A percentile compares a stretch with the other conserved stretches of the same genome.
Evolutionary conservation across 495 filamentous ascomycete genomes (phyloP).

Genomic region (Aspergillus steynii): DNA sequence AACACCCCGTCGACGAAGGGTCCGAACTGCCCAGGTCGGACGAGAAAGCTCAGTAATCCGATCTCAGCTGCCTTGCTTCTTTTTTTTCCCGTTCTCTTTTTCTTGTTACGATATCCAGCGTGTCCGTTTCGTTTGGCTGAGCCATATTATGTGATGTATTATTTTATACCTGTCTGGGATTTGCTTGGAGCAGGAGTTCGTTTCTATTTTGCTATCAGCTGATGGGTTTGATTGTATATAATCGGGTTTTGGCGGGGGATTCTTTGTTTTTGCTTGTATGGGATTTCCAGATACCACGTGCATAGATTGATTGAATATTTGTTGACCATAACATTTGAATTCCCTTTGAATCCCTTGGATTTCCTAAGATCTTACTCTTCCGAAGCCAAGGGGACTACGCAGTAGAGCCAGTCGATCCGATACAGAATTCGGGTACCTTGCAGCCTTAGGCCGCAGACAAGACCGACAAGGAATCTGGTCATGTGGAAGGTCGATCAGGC

Average conservation of each 20-base stretch:
- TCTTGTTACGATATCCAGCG: slow-evolving; percentile 27
- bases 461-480: too few species aligned
- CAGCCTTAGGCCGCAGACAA: too few species aligned
- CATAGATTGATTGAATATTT: slow-evolving; percentile 15
- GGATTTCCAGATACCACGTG: slow-evolving; percentile 12
- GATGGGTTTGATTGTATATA: slow-evolving; percentile 16
- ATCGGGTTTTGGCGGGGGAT: slow-evolving; percentile 5
- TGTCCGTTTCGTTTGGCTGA: slow-evolving; percentile 16
- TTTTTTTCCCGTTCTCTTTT: background rate
- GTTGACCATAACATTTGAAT: background rate
- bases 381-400: too few species aligned
- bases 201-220: slow-evolving; percentile 10
- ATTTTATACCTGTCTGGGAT: slow-evolving; percentile 12
- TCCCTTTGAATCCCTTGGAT: too few species aligned
- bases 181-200: slow-evolving; percentile 18
- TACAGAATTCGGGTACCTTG: too few species aligned
- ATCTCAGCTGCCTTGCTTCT: slow-evolving; percentile 3
- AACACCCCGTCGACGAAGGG: slow-evolving; percentile 22
- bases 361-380: too few species aligned
- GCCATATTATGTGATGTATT: slow-evolving; percentile 13
- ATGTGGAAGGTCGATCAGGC: too few species aligned
- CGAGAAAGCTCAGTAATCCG: slow-evolving; percentile 24
- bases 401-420: too few species aligned
- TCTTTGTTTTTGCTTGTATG: background rate
- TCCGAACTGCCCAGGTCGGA: slow-evolving; percentile 14